Conservation (phyloP, 2,329 filamentous ascomycete species). For the Didymella segeticola region DNA sequence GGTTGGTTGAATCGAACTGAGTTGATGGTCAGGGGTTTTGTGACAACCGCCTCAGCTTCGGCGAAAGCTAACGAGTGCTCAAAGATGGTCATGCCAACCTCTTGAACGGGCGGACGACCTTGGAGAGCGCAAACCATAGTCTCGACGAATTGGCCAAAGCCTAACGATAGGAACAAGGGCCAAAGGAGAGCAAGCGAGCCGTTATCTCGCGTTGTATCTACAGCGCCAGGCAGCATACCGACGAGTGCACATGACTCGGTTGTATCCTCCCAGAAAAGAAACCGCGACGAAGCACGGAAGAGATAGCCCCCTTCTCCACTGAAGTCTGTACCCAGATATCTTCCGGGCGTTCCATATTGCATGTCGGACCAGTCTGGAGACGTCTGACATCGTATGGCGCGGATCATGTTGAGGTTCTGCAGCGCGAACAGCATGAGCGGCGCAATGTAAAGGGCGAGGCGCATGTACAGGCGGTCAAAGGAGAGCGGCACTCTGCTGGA, state of each 20-base stretch:
- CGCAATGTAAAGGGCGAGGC: constrained; percentile 42
- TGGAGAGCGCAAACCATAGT: constrained; percentile 87
- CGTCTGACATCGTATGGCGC: constrained; percentile 92
- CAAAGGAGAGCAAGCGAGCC: constrained; percentile 81
- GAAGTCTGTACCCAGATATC: constrained; percentile 55
- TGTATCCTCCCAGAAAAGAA: constrained; percentile 78
- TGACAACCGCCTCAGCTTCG: constrained; percentile 88
- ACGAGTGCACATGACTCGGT: constrained; percentile 76
- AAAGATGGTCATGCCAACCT: constrained; percentile 95
- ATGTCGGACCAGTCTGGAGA: constrained; percentile 54
- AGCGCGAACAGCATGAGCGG: constrained; percentile 48
- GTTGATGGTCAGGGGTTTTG: constrained; percentile 77
- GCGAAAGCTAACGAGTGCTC: constrained; percentile 96
- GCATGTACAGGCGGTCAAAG: constrained; percentile 69
- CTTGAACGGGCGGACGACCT: constrained; percentile 77
- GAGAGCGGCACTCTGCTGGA: constrained; percentile 82
- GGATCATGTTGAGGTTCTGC: constrained; percentile 74
- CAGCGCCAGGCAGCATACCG: constrained; percentile 68
- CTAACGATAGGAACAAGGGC: constrained; percentile 74
- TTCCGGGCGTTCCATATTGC: constrained; percentile 55
- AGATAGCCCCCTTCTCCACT: constrained; percentile 70
- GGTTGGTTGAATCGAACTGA: constrained; percentile 60
- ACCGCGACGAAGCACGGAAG: constrained; percentile 72
- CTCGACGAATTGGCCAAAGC: constrained; percentile 84
- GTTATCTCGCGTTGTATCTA: constrained; percentile 62